Evolutionary conservation across 345 rosid species (phyloP), one percentile per base, ranked within the genome.

Genomic region (Streptanthus diversifolius): DNA sequence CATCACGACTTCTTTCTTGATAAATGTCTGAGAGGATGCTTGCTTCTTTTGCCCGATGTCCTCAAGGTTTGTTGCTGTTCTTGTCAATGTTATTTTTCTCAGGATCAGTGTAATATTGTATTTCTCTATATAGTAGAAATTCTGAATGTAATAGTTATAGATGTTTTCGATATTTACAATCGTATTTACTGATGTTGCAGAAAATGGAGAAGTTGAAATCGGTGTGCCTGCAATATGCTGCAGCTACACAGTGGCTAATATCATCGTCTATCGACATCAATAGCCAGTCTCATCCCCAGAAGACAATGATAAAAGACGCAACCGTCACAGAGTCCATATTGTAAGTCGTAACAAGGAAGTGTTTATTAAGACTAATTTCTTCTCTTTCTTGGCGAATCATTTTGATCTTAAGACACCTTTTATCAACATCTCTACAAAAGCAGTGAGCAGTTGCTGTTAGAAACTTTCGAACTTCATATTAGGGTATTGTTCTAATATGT

Each of bases 231-330:
- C 97, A 90, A 69, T 95, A 90, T 68, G 96, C 96, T 5, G 90
- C 93, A 19, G 99, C 99, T 25, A 86, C 96, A 51, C 97, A 90
- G 70, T 91, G 99, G 98, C 74, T 95, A 77, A 85, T 95, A 86
- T 84, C 99, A 53, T 90, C 96, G 14, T 90, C 96, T 15, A 37
- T 88, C 13, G 92, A 86, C 72, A 84, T 91, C 58, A 80, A 80
- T 71, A 73, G 77, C 74, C 74, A 56, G 61, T 81, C 89, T 59
- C 84, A 75, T 74, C 64, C 74, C 5, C 68, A 77, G 51, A 84
- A 83, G 71, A 76, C 79, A 64, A 79, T 82, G 70, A 82, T 77
- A 8, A 84, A 55, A 75, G 82, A 85, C 22, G 9, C 85, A 53
- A 66, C 89, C 6, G 92, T 93, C 36, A 85, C 88, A 10, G 89